phyloP scores from a whole-genome alignment of 2,329 filamentous ascomycete species.

The Botrytis pseudocinerea region DNA sequence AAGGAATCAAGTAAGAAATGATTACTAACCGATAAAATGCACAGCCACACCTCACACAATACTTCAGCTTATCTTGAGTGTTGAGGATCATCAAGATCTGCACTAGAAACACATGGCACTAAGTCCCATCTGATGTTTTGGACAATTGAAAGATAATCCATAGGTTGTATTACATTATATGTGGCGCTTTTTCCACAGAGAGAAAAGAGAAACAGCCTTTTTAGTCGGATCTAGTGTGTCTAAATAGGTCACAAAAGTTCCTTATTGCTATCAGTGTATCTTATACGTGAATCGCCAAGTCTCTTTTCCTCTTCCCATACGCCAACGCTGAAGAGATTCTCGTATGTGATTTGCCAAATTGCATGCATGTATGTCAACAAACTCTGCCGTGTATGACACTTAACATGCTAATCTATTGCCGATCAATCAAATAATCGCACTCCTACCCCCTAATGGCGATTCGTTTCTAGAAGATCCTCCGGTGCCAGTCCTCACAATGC shows the following conservation, averaged over 20 bases:
- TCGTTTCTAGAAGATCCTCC: constrained; percentile 21
- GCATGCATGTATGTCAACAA: constrained; percentile 5
- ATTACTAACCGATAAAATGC: neutral
- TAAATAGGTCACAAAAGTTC: neutral
- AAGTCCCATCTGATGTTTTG: neutral
- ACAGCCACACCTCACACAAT: neutral
- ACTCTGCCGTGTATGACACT: neutral
- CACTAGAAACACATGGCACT: neutral
- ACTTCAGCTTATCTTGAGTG: neutral
- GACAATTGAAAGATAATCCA: neutral
- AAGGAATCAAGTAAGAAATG: neutral
- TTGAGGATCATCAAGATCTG: constrained; percentile 5
- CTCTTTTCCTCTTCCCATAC: neutral
- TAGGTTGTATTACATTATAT: neutral
- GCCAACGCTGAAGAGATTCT: constrained; percentile 5
- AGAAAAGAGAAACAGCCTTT: neutral
- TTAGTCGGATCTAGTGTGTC: neutral
- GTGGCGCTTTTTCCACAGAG: neutral
- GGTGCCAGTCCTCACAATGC: constrained; percentile 23
- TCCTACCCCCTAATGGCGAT: constrained; percentile 20
- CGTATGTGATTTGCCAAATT: constrained; percentile 6
- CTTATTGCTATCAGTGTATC: constrained; percentile 2
- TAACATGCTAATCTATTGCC: neutral
- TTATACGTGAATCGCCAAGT: constrained; percentile 2
- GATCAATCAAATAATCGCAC: constrained; percentile 23